A percentile compares a stretch with the other conserved stretches of the same genome.
These are phyloP conservation scores for Aspergillus carlsbadensis DNA, from an alignment of 495 filamentous ascomycete genomes.

Conservation along the genomic window DNA sequence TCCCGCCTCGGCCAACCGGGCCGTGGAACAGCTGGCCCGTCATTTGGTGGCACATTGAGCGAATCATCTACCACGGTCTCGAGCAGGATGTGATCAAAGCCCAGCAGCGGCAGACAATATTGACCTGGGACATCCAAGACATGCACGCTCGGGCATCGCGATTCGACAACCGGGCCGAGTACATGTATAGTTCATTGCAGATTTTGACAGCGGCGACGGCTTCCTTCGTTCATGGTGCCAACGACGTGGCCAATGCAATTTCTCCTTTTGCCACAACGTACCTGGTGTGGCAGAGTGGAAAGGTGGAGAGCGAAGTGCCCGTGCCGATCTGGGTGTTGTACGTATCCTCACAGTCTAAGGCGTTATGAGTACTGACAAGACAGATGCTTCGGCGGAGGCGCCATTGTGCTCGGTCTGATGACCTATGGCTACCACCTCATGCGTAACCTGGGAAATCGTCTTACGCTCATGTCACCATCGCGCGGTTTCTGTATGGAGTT, in stretches of 20 bases:
- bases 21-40: conserved; percentile 1
- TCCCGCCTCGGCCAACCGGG: conserved; percentile 1
- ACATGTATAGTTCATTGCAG: conserved; percentile 13
- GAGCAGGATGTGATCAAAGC: conserved; percentile 10
- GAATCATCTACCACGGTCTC: conserved; percentile 6
- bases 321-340: conserved; percentile 12
- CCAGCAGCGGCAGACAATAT: conserved; percentile 5
- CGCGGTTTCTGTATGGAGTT: conserved; percentile 12
- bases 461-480: conserved; percentile 12
- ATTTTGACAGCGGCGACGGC: conserved; percentile 10
- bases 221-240: conserved; percentile 10
- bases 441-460: conserved; percentile 10
- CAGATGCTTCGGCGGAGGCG: conserved; percentile 4
- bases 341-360: not conserved
- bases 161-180: conserved; percentile 10
- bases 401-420: conserved; percentile 6
- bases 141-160: conserved; percentile 9
- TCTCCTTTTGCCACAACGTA: conserved; percentile 8
- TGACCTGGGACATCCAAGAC: conserved; percentile 11
- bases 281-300: conserved; percentile 6
- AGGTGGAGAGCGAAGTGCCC: not conserved
- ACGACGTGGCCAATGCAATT: conserved; percentile 10
- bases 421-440: conserved; percentile 12
- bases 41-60: not conserved
- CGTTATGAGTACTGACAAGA: not conserved